Evolutionary conservation across 495 filamentous ascomycete genomes (phyloP), one percentile per base, ranked within the genome.

Genomic region (Barbatosphaeria neglecta): DNA sequence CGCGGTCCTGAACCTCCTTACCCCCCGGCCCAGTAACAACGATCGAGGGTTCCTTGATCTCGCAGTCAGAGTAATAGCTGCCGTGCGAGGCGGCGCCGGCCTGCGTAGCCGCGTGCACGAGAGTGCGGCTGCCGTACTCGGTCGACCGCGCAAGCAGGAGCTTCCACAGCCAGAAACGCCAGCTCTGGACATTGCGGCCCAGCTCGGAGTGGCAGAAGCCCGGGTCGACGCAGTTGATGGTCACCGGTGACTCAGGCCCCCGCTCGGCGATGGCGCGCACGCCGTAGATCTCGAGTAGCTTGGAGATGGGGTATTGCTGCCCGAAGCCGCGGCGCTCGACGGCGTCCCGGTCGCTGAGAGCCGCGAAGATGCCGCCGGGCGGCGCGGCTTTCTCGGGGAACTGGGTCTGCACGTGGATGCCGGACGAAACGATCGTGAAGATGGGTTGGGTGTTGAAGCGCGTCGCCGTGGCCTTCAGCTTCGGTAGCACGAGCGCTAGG

Each of bases 41-140:
- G 22, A 19, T 11, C 0, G 0, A 11, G 9, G 44, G 44, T 38
- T 47, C 40, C 11, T 16, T 11, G 5, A 66, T 55, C 11, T 44
- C 7, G 19, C 64, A 60, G 52, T 69, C 62, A 0, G 50, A 50
- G 58, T 73, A 60, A 31, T 72, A 75, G 41, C 57, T 17, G n/a
- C 72, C 70, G 45, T 73, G 67, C 5, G 52, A 58, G 41, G 72
- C 64, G 6, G 49, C 25, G 3, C n/a, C n/a, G n/a, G 67, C 70
- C 4, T 53, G 54, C 17, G 50, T 31, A 13, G 55, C 62, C 2
- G 58, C 64, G 11, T 62, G 50, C 1, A 75, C 60, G 11, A 76
- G 50, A 2, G 65, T 72, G 8, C 72, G 58, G 24, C 58, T 62
- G 11, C 72, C 72, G 11, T 59, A 51, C 48, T 76, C 72, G 1